Conservation (phyloP, 179 eudicot species). For the Beta corolliflora region DNA sequence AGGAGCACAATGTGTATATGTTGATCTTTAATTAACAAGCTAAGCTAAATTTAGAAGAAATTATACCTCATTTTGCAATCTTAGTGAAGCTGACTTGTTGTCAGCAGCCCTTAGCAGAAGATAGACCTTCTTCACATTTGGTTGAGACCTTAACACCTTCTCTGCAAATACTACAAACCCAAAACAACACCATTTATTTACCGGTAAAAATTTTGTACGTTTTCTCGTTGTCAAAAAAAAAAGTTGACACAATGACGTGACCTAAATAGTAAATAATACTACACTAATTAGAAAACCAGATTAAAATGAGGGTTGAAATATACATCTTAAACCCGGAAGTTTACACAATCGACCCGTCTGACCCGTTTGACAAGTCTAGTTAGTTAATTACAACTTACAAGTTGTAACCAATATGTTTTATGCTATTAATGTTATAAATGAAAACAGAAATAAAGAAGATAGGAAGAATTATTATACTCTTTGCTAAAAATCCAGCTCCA, state of each 20-base stretch:
- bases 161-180: conserved; percentile 61
- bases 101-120: conserved; percentile 76
- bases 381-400: too few relatives aligned
- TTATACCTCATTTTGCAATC: conserved; percentile 71
- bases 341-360: not conserved
- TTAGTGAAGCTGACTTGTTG: conserved; percentile 57
- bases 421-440: not conserved
- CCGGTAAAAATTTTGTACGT: not conserved
- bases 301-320: not conserved
- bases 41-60: not conserved
- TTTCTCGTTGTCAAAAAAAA: too few relatives aligned
- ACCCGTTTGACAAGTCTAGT: not conserved
- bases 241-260: too few relatives aligned
- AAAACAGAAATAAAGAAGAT: not conserved
- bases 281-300: too few relatives aligned
- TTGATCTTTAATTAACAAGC: not conserved
- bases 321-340: not conserved
- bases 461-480: conserved; percentile 41
- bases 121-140: conserved; percentile 84
- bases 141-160: conserved; percentile 76
- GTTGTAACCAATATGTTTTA: not conserved
- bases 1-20: not conserved
- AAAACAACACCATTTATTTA: not conserved
- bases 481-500: conserved; percentile 84
- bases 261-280: too few relatives aligned